Conservation (phyloP, 495 filamentous ascomycete species). For the Penicillium silybi region DNA sequence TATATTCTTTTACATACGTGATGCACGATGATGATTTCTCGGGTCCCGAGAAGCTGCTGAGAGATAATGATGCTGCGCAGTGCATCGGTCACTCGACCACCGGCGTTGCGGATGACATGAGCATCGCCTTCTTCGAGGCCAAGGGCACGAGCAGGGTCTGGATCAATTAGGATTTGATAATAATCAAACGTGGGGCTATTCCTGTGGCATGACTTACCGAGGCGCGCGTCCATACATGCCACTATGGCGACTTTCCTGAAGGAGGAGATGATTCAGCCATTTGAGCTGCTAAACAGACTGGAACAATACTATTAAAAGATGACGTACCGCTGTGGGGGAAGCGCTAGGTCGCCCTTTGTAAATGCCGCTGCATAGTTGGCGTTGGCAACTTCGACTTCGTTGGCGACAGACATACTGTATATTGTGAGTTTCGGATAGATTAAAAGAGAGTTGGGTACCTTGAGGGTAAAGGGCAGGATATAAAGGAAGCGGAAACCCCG, state of each 20-base stretch:
- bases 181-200: background rate
- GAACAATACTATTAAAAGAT: background rate
- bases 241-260: slow-evolving; percentile 40
- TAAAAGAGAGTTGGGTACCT: background rate
- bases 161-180: background rate
- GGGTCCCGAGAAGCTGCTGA: slow-evolving; percentile 77
- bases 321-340: slow-evolving; percentile 62
- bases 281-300: background rate
- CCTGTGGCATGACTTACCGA: slow-evolving; percentile 32
- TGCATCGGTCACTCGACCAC: slow-evolving; percentile 62
- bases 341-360: slow-evolving; percentile 58
- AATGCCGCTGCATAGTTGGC: slow-evolving; percentile 59
- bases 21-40: slow-evolving; percentile 72
- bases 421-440: background rate
- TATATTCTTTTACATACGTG: too few relatives aligned
- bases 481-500: slow-evolving; percentile 8
- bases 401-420: slow-evolving; percentile 29
- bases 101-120: slow-evolving; percentile 78
- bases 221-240: slow-evolving; percentile 84
- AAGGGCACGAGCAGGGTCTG: slow-evolving; percentile 63
- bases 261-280: background rate
- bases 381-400: slow-evolving; percentile 47
- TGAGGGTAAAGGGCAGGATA: slow-evolving; percentile 1
- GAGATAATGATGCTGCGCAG: slow-evolving; percentile 74
- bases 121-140: slow-evolving; percentile 74